Evolutionary conservation across 2,329 filamentous ascomycete genomes (phyloP).

Genomic region (Ascochyta rabiei): DNA sequence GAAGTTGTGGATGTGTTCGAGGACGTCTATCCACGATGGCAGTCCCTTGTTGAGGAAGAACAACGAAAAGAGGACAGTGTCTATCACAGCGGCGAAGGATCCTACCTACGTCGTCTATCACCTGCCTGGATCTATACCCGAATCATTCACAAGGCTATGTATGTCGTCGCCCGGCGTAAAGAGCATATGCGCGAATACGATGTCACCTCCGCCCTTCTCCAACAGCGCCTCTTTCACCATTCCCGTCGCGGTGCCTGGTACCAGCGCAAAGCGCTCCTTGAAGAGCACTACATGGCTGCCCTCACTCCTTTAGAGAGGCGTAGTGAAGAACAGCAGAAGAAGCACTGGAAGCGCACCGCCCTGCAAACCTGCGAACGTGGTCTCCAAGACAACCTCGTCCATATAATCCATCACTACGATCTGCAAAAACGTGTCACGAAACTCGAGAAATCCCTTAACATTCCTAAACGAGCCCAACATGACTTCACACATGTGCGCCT

Average conservation of each 20-base stretch:
- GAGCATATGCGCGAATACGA: slow-evolving; percentile 77
- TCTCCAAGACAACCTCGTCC: slow-evolving; percentile 85
- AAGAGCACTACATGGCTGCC: slow-evolving; percentile 89
- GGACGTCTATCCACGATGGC: slow-evolving; percentile 81
- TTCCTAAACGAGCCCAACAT: slow-evolving; percentile 86
- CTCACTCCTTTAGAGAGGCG: slow-evolving; percentile 29
- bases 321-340: slow-evolving; percentile 69
- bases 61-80: slow-evolving; percentile 75
- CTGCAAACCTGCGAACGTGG: slow-evolving; percentile 82
- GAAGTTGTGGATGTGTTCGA: slow-evolving; percentile 75
- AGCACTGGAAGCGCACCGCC: slow-evolving; percentile 79
- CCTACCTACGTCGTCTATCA: slow-evolving; percentile 86
- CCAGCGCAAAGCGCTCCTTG: slow-evolving; percentile 88
- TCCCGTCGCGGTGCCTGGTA: slow-evolving; percentile 91
- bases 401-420: slow-evolving; percentile 92
- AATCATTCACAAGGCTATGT: slow-evolving; percentile 85
- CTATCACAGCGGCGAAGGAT: slow-evolving; percentile 83
- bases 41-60: slow-evolving; percentile 72
- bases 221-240: slow-evolving; percentile 82
- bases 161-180: slow-evolving; percentile 81
- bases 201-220: slow-evolving; percentile 75
- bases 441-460: slow-evolving; percentile 81
- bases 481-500: slow-evolving; percentile 88
- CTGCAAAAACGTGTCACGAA: slow-evolving; percentile 93
- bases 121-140: slow-evolving; percentile 93